These are phyloP conservation scores for Myochromella boudieri DNA, from an alignment of 768 basidiomycete genomes.

Conservation along the genomic window DNA sequence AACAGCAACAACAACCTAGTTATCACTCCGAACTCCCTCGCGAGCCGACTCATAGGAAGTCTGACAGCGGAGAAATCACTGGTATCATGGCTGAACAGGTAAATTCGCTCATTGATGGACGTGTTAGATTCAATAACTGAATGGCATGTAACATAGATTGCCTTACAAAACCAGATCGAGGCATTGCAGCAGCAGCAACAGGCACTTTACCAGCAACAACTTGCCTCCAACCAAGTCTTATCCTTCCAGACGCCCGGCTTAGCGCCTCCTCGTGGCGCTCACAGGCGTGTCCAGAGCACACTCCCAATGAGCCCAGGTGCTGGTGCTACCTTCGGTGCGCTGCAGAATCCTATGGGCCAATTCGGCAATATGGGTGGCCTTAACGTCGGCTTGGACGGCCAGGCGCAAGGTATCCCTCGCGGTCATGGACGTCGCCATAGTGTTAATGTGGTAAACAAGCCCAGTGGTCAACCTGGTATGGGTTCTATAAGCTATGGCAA, in stretches of 20 bases:
- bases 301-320: constrained; percentile 57
- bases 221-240: constrained; percentile 84
- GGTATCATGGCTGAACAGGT: constrained; percentile 98
- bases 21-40: constrained; percentile 25
- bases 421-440: constrained; percentile 90
- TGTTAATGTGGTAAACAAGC: constrained; percentile 88
- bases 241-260: constrained; percentile 79
- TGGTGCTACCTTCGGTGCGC: constrained; percentile 41
- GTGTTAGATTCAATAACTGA: constrained; percentile 1
- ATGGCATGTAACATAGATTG: constrained; percentile 52
- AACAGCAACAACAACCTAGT: constrained; percentile 31
- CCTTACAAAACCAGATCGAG: constrained; percentile 88
- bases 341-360: constrained; percentile 66
- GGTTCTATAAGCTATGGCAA: constrained; percentile 51
- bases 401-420: constrained; percentile 66
- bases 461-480: constrained; percentile 43
- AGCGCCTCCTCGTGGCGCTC: constrained; percentile 58
- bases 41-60: constrained; percentile 51
- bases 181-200: constrained; percentile 89
- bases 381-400: constrained; percentile 62
- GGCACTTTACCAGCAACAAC: constrained; percentile 84
- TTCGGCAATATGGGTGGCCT: constrained; percentile 56
- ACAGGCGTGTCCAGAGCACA: constrained; percentile 87
- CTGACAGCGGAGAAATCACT: constrained; percentile 73
- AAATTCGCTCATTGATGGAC: constrained; percentile 26